Evolutionary conservation across 2,329 filamentous ascomycete genomes (phyloP), one percentile per base, ranked within the genome.

Genomic region (Phyllosticta capitalensis): DNA sequence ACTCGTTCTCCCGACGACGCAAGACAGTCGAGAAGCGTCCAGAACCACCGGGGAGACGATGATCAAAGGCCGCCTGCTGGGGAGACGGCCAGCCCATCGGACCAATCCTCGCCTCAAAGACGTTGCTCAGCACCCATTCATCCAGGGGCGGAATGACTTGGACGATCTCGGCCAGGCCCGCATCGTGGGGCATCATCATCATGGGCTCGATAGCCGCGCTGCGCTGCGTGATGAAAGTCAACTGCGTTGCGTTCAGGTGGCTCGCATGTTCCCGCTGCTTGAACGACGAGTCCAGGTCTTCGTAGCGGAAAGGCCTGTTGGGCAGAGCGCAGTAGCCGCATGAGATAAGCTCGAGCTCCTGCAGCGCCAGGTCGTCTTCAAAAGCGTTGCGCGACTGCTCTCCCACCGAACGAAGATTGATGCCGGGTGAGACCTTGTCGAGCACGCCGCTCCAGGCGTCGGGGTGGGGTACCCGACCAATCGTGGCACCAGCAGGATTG

Each of bases 291-390:
- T 74, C 71, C 20, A 76, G 61, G 17, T 61, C 64, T 9, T 60
- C 52, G 62, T 77, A 73, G 49, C 19, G 4, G 20, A 75, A 72
- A 50, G 74, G 69, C 0, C 60, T 2, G 26, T 62, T 49, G 59
- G n/a, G n/a, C 65, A 57, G 57, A 63, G 61, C 54, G 48, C 33
- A 45, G 33, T 87, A 87, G 55, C 84, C 84, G 66, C 84, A 87
- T 0, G 83, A 86, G 30, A 78, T 79, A 69, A 87, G 79, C 0
- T 76, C 74, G 28, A 86, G 69, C 14, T 68, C 67, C 58, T 67
- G 63, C 1, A 81, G 67, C 21, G 67, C 67, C n/a, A 54, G 45
- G 64, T 65, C 20, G 62, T 64, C 48, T 26, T 26, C 4, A 7
- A 26, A 26, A 3, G 24, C 24, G 24, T 26, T 26, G 59, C 59